phyloP scores from a whole-genome alignment of 345 rosid genomes.

The Mercurialis annua region DNA sequence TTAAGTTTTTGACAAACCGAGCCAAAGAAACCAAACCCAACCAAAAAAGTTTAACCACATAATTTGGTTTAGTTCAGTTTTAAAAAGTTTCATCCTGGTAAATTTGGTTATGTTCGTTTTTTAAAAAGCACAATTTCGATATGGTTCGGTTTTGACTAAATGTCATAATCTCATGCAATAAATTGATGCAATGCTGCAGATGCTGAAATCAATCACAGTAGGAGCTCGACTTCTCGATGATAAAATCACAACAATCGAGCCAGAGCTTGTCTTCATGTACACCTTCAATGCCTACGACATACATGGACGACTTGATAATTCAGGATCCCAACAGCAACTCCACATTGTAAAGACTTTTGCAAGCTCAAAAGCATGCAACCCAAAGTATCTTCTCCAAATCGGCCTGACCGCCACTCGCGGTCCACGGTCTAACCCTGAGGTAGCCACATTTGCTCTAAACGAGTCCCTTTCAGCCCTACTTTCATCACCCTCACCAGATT shows the following conservation, averaged over 20 bases:
- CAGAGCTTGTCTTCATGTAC: slow-evolving; percentile 63
- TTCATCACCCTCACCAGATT: slow-evolving; percentile 65
- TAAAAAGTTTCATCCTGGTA: no score
- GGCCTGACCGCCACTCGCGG: slow-evolving; percentile 73
- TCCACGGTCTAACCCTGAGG: slow-evolving; percentile 60
- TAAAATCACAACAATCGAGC: slow-evolving; percentile 36
- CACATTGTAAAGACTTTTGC: slow-evolving; percentile 63
- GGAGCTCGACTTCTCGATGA: slow-evolving; percentile 28
- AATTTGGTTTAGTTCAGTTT: no score
- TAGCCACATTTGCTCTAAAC: slow-evolving; percentile 65
- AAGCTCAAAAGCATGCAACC: slow-evolving; percentile 62
- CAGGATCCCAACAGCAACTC: slow-evolving; percentile 43
- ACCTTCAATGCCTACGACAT: slow-evolving; percentile 64
- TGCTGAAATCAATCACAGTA: slow-evolving; percentile 37
- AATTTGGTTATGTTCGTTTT: no score
- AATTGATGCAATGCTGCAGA: slow-evolving; percentile 39
- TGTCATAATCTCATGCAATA: background rate
- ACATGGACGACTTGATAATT: slow-evolving; percentile 56
- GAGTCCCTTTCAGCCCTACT: slow-evolving; percentile 67
- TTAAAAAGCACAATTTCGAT: no score
- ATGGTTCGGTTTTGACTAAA: no score
- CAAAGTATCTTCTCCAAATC: slow-evolving; percentile 65
- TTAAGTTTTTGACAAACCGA: no score
- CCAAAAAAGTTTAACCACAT: no score
- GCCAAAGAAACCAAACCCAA: no score